These are phyloP conservation scores for Talaromyces adpressus DNA, from an alignment of 495 filamentous ascomycete species.

Conservation along the genomic window DNA sequence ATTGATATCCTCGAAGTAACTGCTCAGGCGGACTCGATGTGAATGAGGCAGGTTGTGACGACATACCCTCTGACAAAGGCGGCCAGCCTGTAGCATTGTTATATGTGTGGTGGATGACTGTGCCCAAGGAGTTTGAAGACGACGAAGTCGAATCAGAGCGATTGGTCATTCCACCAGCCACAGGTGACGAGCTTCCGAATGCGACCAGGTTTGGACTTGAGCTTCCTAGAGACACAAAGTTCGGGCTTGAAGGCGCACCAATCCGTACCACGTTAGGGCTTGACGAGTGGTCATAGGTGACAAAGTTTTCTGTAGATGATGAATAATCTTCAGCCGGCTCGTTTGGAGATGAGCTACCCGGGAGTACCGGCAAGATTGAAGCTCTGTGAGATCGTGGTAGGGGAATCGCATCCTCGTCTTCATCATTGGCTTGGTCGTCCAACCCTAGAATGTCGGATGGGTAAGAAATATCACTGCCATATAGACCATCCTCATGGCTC, in stretches of 20 bases:
- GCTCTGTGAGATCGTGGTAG: constrained; percentile 28
- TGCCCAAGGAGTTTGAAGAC: constrained; percentile 41
- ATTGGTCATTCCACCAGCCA: constrained; percentile 11
- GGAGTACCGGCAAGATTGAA: constrained; percentile 35
- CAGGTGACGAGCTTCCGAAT: constrained; percentile 23
- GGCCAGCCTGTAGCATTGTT: constrained; percentile 19
- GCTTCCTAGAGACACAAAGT: constrained; percentile 35
- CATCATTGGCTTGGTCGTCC: not conserved
- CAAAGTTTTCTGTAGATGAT: constrained; percentile 11
- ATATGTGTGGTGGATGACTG: constrained; percentile 35
- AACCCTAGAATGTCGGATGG: too few species aligned
- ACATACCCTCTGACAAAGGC: constrained; percentile 28
- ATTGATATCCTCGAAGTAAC: constrained; percentile 22
- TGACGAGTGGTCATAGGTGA: constrained; percentile 21
- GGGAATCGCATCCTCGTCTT: constrained; percentile 25
- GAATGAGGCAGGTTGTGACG: constrained; percentile 31
- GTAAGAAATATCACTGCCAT: not conserved
- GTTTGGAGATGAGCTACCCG: constrained; percentile 20
- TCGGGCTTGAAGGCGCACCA: constrained; percentile 38
- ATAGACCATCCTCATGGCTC: not conserved
- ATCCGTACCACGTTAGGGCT: constrained; percentile 39
- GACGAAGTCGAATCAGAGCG: constrained; percentile 26
- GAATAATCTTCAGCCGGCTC: constrained; percentile 12
- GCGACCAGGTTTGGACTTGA: constrained; percentile 37
- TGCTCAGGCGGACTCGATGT: constrained; percentile 33